phyloP scores from a whole-genome alignment of 768 basidiomycete species.

The Hysterangium stoloniferum region DNA sequence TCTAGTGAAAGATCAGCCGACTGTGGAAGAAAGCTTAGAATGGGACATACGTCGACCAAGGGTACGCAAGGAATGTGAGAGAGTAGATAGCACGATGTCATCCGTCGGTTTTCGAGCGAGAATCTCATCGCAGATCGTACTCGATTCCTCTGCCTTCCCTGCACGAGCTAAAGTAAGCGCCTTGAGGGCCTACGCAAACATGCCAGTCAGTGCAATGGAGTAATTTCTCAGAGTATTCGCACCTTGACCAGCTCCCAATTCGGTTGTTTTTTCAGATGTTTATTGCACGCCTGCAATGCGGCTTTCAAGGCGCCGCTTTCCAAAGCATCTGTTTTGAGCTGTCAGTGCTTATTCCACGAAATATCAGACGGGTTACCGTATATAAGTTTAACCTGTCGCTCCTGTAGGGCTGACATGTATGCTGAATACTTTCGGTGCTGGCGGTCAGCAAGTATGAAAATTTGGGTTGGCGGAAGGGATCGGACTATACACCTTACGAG shows the following conservation, averaged over 20 bases:
- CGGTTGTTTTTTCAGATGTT: conserved; percentile 80
- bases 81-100: conserved; percentile 65
- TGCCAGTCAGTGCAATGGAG: conserved; percentile 1
- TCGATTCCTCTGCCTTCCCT: conserved; percentile 80
- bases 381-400: conserved; percentile 79
- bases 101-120: conserved; percentile 64
- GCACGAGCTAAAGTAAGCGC: conserved; percentile 76
- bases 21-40: conserved; percentile 21
- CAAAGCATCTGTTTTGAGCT: conserved; percentile 54
- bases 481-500: too few species aligned
- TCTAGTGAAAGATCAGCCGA: conserved; percentile 34
- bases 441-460: neutral
- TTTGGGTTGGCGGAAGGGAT: neutral
- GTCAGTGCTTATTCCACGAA: conserved; percentile 1
- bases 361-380: conserved; percentile 48
- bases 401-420: conserved; percentile 21
- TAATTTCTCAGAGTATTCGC: neutral
- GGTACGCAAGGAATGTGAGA: conserved; percentile 78
- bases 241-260: conserved; percentile 68
- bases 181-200: conserved; percentile 58
- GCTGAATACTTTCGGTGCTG: neutral
- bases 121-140: conserved; percentile 73
- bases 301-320: conserved; percentile 84
- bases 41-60: conserved; percentile 53
- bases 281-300: conserved; percentile 78